Evolutionary conservation across 441 rosid genomes (phyloP), one percentile per base, ranked within the genome.

Genomic region (Croton laevigatus): DNA sequence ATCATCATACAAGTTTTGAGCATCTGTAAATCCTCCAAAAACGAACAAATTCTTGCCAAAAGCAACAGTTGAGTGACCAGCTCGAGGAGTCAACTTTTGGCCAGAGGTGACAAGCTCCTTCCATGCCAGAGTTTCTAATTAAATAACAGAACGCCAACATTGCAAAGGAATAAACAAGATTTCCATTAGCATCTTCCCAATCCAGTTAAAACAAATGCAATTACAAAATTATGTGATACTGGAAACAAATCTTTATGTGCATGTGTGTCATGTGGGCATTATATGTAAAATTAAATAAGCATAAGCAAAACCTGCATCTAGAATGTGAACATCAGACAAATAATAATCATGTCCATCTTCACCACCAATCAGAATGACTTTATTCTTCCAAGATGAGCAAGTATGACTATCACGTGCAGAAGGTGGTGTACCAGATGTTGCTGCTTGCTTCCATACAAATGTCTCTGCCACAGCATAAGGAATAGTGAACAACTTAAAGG

Each of bases 351-450:
- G 87, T 14, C 90, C 94, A 84, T 95, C 94, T 89, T 93, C 98
- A 64, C 98, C 98, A 61, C 99, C 99, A 65, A 93, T 82, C 55
- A 95, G 91, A 70, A 95, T 81, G 38, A 95, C 78, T 71, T 87
- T 89, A 82, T 86, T 88, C 83, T 85, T 89, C 98, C 98, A 95
- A 71, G 97, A 87, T 60, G 99, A 88, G 82, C 98, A 95, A 75
- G 90, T 82, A 78, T 95, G 99, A 80, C 99, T 88, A 79, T 93
- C 99, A 42, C 99, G 91, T 6, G 90, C 91, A 76, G 97, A 89
- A 67, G 99, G 98, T 73, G 91, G 90, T 73, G 62, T 79, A 58
- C 99, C 99, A 6, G 88, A 78, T 60, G 97, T 88, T 73, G 72
- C 69, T 79, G 90, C 94, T 65, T 73, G 79, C 78, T 90, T 89